Conservation (phyloP, 306 rosid genomes). For the Dicorynia guianensis region DNA sequence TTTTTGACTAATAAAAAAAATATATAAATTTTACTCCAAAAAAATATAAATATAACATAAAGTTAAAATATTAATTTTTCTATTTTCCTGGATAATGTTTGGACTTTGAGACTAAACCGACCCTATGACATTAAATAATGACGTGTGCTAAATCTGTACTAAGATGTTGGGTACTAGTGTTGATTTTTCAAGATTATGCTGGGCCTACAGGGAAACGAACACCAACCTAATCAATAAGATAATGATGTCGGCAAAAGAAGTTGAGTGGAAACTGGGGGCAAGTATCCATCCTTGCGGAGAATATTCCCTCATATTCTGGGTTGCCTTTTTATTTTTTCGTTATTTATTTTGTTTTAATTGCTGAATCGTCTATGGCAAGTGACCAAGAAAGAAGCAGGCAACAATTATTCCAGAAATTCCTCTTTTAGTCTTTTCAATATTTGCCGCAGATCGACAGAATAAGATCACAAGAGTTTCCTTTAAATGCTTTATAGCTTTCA, state of each 20-base stretch:
- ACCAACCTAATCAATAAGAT: too few relatives aligned
- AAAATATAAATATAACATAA: neutral
- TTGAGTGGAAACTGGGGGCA: conserved; percentile 12
- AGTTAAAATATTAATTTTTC: neutral
- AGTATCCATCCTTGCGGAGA: conserved; percentile 8
- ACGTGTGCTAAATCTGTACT: neutral
- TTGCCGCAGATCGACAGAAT: too few relatives aligned
- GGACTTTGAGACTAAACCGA: conserved; percentile 35
- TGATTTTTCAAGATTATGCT: too few relatives aligned
- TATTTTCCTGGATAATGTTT: conserved; percentile 29
- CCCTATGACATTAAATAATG: conserved; percentile 3
- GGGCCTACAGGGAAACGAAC: too few relatives aligned
- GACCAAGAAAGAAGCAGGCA: neutral
- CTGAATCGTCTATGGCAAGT: neutral
- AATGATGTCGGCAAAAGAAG: neutral
- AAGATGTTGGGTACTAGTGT: too few relatives aligned
- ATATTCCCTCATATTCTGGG: conserved; percentile 16
- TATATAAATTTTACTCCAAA: too few relatives aligned
- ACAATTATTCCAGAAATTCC: neutral
- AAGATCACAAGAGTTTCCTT: too few relatives aligned
- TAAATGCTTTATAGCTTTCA: too few relatives aligned
- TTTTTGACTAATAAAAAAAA: too few relatives aligned
- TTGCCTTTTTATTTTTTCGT: too few relatives aligned
- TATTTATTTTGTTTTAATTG: neutral
- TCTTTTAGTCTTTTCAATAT: too few relatives aligned